A percentile compares a stretch with the other conserved stretches of the same genome.
phyloP scores from a whole-genome alignment of 1,284 basidiomycete species.

The Apiotrichum laibachii region DNA sequence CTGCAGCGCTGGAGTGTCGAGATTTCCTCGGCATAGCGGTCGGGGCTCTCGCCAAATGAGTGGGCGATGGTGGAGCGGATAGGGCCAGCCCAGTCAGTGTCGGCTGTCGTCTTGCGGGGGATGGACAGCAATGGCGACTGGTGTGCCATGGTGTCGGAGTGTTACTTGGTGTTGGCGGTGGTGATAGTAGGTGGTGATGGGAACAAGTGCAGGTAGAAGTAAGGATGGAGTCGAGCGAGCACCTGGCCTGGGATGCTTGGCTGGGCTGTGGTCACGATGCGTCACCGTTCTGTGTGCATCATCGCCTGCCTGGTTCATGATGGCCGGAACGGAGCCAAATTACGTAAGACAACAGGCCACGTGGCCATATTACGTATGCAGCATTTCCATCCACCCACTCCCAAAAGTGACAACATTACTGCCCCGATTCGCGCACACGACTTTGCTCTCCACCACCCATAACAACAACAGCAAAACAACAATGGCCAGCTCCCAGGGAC shows the following conservation, averaged over 20 bases:
- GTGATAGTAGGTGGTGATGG: not conserved
- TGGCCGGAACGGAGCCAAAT: not conserved
- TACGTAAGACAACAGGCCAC: too few species aligned
- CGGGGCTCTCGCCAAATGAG: constrained; percentile 90
- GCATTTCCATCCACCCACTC: too few species aligned
- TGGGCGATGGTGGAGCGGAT: constrained; percentile 82
- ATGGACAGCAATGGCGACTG: constrained; percentile 55
- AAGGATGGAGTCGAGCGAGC: not conserved
- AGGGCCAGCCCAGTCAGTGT: constrained; percentile 84
- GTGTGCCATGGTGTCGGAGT: constrained; percentile 34
- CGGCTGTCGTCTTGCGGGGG: constrained; percentile 57
- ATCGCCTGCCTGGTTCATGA: not conserved
- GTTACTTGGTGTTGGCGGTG: not conserved
- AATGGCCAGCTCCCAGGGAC: constrained; percentile 29
- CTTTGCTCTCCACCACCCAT: not conserved
- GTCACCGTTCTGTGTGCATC: not conserved
- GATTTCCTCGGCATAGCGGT: constrained; percentile 80
- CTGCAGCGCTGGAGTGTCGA: constrained; percentile 79
- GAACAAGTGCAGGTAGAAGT: not conserved
- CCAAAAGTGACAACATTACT: not conserved
- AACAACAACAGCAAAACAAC: constrained; percentile 11
- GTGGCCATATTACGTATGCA: too few species aligned
- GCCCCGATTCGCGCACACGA: not conserved
- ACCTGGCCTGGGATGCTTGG: not conserved
- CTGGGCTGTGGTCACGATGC: not conserved